phyloP scores from a whole-genome alignment of 371 early-diverging fungal genomes.

The Rhizopus microsporus region DNA sequence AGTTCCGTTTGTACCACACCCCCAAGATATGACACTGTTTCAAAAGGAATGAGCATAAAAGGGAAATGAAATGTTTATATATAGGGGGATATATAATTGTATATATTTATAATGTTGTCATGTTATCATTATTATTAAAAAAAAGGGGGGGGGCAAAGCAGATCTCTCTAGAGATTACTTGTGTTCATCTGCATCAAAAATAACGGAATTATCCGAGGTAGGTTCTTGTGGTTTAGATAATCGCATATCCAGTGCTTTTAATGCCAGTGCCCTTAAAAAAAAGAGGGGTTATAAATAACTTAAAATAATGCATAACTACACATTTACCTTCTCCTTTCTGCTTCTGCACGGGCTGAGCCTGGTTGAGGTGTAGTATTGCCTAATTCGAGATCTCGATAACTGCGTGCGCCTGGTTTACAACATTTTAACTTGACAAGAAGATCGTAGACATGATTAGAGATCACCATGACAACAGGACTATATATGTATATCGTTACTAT shows the following conservation, averaged over 20 bases:
- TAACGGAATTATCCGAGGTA: constrained; percentile 16
- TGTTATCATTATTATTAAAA: not conserved
- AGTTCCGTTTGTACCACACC: no score
- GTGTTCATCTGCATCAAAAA: constrained; percentile 32
- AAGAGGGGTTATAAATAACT: no score
- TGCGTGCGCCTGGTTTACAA: constrained; percentile 15
- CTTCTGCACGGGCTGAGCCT: constrained; percentile 64
- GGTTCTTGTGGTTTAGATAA: constrained; percentile 39
- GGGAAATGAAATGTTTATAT: no score
- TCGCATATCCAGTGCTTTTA: constrained; percentile 67
- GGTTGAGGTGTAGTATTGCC: constrained; percentile 51
- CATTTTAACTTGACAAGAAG: constrained; percentile 49
- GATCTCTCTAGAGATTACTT: constrained; percentile 5
- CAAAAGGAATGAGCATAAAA: no score
- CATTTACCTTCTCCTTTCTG: constrained; percentile 61
- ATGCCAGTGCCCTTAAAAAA: constrained; percentile 55
- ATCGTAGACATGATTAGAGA: constrained; percentile 52
- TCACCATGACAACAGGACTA: constrained; percentile 55
- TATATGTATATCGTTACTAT: not conserved
- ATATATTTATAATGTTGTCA: not conserved
- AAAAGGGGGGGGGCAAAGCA: not conserved
- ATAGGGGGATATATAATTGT: not conserved
- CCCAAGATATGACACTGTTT: no score
- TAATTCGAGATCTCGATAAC: constrained; percentile 38
- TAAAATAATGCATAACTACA: not conserved